phyloP scores from a whole-genome alignment of 768 basidiomycete genomes.

The Exsudoporus frostii region DNA sequence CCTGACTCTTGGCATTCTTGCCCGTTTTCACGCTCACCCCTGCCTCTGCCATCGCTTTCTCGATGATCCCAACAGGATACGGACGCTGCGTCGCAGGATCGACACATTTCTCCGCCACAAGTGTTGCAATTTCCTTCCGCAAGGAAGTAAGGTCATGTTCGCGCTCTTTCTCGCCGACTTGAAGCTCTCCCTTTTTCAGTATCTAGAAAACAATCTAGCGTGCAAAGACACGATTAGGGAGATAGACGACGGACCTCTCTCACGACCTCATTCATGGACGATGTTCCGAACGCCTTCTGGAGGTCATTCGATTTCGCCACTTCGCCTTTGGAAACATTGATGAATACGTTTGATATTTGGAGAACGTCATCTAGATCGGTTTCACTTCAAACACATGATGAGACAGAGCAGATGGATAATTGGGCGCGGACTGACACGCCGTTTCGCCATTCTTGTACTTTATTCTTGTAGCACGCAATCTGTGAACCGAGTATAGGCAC shows the following conservation, averaged over 20 bases:
- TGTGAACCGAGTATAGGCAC: conserved; percentile 22
- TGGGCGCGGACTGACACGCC: conserved; percentile 62
- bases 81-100: conserved; percentile 87
- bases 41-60: conserved; percentile 95
- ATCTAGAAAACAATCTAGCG: conserved; percentile 51
- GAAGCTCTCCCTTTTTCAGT: conserved; percentile 91
- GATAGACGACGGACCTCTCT: conserved; percentile 59
- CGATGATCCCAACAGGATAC: conserved; percentile 93
- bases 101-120: conserved; percentile 94
- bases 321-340: conserved; percentile 95
- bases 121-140: conserved; percentile 86
- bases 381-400: conserved; percentile 51
- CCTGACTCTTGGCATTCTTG: conserved; percentile 95
- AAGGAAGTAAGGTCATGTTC: conserved; percentile 83
- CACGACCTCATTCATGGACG: conserved; percentile 66
- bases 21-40: conserved; percentile 87
- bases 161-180: conserved; percentile 96
- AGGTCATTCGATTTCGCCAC: conserved; percentile 87
- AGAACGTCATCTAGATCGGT: conserved; percentile 92
- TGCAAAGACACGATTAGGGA: not conserved
- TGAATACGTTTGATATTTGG: conserved; percentile 94
- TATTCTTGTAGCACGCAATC: conserved; percentile 99
- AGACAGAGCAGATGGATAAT: not conserved
- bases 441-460: conserved; percentile 93
- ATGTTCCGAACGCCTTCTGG: conserved; percentile 85